A percentile compares a stretch with the other conserved stretches of the same genome.
phyloP scores from a whole-genome alignment of 305 asterid species.

The Fraxinus sp. region DNA sequence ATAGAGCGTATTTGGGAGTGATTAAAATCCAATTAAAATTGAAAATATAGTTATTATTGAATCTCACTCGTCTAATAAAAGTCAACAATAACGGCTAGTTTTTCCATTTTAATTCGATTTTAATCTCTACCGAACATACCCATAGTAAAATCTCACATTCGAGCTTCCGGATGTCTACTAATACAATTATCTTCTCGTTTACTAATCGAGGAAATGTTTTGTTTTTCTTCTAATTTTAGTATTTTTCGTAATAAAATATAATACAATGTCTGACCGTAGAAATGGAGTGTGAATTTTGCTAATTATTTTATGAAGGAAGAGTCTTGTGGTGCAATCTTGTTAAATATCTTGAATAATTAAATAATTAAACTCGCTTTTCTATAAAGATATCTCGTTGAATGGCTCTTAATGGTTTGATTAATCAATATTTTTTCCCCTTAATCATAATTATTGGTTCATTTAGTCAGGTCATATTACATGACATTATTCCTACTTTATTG shows the following conservation, averaged over 20 bases:
- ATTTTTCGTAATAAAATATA: too few relatives aligned
- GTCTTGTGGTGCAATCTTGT: background rate
- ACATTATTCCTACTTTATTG: conserved; percentile 20
- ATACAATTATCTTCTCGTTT: background rate
- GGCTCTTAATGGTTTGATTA: background rate
- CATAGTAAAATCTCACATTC: background rate
- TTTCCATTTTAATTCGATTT: too few relatives aligned
- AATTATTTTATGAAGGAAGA: background rate
- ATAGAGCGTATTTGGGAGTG: too few relatives aligned
- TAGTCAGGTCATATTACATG: conserved; percentile 5
- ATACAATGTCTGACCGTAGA: background rate
- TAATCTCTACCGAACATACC: too few relatives aligned
- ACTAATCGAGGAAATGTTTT: background rate
- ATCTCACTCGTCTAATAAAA: too few relatives aligned
- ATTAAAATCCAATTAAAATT: too few relatives aligned
- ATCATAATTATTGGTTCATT: background rate
- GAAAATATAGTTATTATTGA: too few relatives aligned
- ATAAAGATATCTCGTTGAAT: background rate
- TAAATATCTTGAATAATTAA: background rate
- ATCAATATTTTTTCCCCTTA: background rate
- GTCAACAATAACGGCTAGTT: too few relatives aligned
- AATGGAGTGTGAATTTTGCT: background rate
- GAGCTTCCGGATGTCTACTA: background rate
- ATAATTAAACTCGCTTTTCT: background rate
- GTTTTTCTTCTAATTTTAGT: background rate